Percentiles rank a stretch among this genome's conserved stretches.
These are phyloP conservation scores for Pythium monospermum DNA, from an alignment of 352 stramenopile genomes.

Conservation along the genomic window DNA sequence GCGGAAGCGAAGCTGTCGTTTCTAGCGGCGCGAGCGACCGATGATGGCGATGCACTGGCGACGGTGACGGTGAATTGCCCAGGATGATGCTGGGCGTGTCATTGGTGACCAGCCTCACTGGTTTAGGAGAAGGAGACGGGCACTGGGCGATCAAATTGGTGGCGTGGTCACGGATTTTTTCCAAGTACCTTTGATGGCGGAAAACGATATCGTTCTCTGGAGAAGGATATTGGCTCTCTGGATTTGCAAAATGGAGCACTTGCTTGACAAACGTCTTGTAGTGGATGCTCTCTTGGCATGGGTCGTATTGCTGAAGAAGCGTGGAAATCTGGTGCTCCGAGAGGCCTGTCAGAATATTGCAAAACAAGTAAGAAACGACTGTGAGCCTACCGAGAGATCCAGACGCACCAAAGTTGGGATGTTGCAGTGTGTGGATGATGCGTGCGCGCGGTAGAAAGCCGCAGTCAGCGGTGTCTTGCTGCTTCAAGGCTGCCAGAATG, in stretches of 20 bases:
- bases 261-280: constrained; percentile 43
- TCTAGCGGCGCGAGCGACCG: no score
- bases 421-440: constrained; percentile 31
- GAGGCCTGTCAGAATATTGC: no score
- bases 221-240: constrained; percentile 8
- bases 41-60: no score
- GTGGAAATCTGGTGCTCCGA: constrained; percentile 25
- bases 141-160: background rate
- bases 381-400: no score
- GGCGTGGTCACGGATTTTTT: constrained; percentile 33
- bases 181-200: constrained; percentile 44
- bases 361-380: no score
- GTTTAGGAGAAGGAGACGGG: background rate
- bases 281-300: constrained; percentile 24
- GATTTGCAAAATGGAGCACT: constrained; percentile 28
- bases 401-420: constrained; percentile 26
- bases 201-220: constrained; percentile 33
- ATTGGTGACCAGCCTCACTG: constrained; percentile 8
- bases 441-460: constrained; percentile 30
- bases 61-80: constrained; percentile 13
- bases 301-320: constrained; percentile 33
- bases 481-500: constrained; percentile 35
- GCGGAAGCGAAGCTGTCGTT: no score
- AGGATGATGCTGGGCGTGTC: constrained; percentile 13
- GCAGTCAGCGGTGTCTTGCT: constrained; percentile 28